phyloP scores from a whole-genome alignment of 1,139 yeast genomes.

The Yamadazyma oceani region DNA sequence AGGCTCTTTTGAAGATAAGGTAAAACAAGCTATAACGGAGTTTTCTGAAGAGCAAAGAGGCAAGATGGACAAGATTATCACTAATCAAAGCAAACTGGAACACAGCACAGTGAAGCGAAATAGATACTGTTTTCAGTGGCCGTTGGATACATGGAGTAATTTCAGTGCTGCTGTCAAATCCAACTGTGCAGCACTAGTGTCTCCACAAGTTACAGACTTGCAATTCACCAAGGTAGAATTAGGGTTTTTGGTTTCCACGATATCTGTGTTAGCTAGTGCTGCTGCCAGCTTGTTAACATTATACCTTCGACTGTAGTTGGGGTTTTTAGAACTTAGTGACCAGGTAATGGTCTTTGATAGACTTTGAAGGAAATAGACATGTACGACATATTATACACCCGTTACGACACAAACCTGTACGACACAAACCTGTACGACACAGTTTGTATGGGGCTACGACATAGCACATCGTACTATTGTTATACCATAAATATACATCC shows the following conservation, averaged over 20 bases:
- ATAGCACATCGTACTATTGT: no score
- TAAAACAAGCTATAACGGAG: slow-evolving; percentile 52
- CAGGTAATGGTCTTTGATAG: no score
- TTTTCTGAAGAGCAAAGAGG: slow-evolving; percentile 19
- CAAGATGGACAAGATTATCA: slow-evolving; percentile 14
- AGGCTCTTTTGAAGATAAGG: slow-evolving; percentile 79
- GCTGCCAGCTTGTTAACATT: slow-evolving; percentile 24
- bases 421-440: no score
- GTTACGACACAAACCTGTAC: no score
- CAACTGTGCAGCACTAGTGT: slow-evolving; percentile 21
- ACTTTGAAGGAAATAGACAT: no score
- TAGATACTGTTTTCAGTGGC: slow-evolving; percentile 6
- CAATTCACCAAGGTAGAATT: slow-evolving; percentile 27
- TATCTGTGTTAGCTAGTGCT: slow-evolving; percentile 23
- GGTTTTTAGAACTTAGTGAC: no score
- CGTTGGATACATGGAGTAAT: slow-evolving; percentile 18
- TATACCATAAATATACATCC: no score
- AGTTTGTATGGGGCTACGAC: no score
- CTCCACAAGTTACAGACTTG: slow-evolving; percentile 19
- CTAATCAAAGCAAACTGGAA: slow-evolving; percentile 8
- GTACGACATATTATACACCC: slow-evolving; percentile 2
- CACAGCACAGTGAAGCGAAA: no score
- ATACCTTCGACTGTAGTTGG: slow-evolving; percentile 7
- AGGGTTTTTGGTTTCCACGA: slow-evolving; percentile 20
- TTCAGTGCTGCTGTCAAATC: slow-evolving; percentile 12